These are phyloP conservation scores for Bretschneidera sinensis DNA, from an alignment of 345 rosid genomes.

Conservation along the genomic window DNA sequence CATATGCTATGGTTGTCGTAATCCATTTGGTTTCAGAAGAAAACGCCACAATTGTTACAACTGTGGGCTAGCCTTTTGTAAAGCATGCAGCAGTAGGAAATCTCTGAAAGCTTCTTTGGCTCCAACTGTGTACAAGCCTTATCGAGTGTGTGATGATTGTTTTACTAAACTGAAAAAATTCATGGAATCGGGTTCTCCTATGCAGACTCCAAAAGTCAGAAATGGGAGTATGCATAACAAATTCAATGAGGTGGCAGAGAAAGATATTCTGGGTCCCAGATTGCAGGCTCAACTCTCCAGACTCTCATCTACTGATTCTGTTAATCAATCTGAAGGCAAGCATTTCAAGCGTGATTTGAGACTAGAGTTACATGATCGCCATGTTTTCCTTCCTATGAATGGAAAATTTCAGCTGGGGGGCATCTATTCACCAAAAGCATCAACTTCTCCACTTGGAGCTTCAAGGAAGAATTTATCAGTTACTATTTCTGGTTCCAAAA, in stretches of 20 bases:
- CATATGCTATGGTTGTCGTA: slow-evolving; percentile 76
- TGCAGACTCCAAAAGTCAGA: slow-evolving; percentile 34
- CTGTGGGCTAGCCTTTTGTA: slow-evolving; percentile 86
- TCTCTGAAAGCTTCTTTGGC: slow-evolving; percentile 83
- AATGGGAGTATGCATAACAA: slow-evolving; percentile 31
- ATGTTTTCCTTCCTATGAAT: slow-evolving; percentile 33
- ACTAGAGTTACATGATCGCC: slow-evolving; percentile 27
- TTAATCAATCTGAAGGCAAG: slow-evolving; percentile 36
- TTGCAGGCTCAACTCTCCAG: slow-evolving; percentile 34
- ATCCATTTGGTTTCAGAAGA: slow-evolving; percentile 78
- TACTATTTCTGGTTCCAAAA: slow-evolving; percentile 37
- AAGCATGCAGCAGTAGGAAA: slow-evolving; percentile 70
- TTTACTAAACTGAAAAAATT: slow-evolving; percentile 55
- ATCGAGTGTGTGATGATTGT: slow-evolving; percentile 87
- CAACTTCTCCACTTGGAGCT: slow-evolving; percentile 27
- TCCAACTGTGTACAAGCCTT: slow-evolving; percentile 71
- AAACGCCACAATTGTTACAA: slow-evolving; percentile 96
- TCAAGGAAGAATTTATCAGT: slow-evolving; percentile 32
- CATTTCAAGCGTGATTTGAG: slow-evolving; percentile 27
- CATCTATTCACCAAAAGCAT: slow-evolving; percentile 26
- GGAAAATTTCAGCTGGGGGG: slow-evolving; percentile 33
- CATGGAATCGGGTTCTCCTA: slow-evolving; percentile 33
- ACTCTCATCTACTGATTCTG: slow-evolving; percentile 45
- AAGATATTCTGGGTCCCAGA: slow-evolving; percentile 33
- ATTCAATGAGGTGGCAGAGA: slow-evolving; percentile 31